phyloP scores from a whole-genome alignment of 805 yeast genomes.

The Candida pseudoglaebosa region DNA sequence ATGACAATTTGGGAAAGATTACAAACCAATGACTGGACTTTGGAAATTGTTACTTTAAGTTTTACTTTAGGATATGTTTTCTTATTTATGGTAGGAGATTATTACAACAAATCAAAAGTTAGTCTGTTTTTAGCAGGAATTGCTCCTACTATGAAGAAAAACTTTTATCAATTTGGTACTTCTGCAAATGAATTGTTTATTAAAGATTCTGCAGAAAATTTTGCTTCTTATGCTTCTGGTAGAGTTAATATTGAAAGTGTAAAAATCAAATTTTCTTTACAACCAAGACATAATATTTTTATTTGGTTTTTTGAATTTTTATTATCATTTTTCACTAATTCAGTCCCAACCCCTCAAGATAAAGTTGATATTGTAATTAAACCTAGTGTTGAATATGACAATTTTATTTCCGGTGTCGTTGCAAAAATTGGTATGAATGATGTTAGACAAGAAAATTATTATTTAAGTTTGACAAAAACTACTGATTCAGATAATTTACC shows the following conservation, averaged over 20 bases:
- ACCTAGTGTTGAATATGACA: conserved; percentile 55
- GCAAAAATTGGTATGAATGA: conserved; percentile 80
- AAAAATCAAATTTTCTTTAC: conserved; percentile 56
- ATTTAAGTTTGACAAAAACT: conserved; percentile 78
- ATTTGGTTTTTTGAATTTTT: conserved; percentile 61
- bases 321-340: conserved; percentile 52
- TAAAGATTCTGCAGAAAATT: conserved; percentile 62
- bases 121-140: conserved; percentile 48
- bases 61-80: conserved; percentile 47
- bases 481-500: conserved; percentile 71
- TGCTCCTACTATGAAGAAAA: conserved; percentile 50
- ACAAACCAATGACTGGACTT: conserved; percentile 64
- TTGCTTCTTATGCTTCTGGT: conserved; percentile 80
- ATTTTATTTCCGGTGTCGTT: conserved; percentile 79
- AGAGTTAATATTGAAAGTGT: conserved; percentile 70
- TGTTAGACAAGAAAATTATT: conserved; percentile 73
- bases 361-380: conserved; percentile 58
- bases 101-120: conserved; percentile 55
- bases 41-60: conserved; percentile 58
- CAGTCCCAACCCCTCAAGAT: conserved; percentile 55
- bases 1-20: conserved; percentile 61
- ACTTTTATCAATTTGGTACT: conserved; percentile 79
- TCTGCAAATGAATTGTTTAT: conserved; percentile 42
- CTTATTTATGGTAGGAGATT: conserved; percentile 56
- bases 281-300: conserved; percentile 77